Percentiles rank a stretch among this genome's conserved stretches.
phyloP scores from a whole-genome alignment of 805 yeast genomes.

The Pichia insulana region DNA sequence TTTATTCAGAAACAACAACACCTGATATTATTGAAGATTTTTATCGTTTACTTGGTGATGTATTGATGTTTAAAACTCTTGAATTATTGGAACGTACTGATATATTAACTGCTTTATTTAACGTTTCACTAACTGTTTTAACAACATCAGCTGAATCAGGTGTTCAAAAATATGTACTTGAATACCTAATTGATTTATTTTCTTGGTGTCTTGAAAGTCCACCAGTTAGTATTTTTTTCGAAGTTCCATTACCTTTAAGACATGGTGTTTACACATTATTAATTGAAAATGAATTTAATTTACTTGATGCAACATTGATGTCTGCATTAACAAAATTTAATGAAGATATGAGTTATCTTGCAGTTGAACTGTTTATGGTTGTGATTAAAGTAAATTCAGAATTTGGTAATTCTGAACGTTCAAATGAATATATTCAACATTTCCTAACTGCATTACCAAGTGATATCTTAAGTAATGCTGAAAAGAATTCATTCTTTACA shows the following conservation, averaged over 20 bases:
- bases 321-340: slow-evolving; percentile 72
- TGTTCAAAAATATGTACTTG: slow-evolving; percentile 60
- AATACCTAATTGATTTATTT: slow-evolving; percentile 70
- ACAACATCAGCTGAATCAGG: slow-evolving; percentile 54
- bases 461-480: slow-evolving; percentile 56
- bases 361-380: slow-evolving; percentile 64
- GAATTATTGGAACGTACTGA: slow-evolving; percentile 39
- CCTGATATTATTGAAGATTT: slow-evolving; percentile 76
- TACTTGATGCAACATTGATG: slow-evolving; percentile 44
- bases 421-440: too few relatives aligned
- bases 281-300: slow-evolving; percentile 46
- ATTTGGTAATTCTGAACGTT: too few relatives aligned
- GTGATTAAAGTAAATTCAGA: slow-evolving; percentile 37
- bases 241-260: slow-evolving; percentile 45
- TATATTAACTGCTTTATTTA: slow-evolving; percentile 43
- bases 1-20: slow-evolving; percentile 23
- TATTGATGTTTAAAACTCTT: slow-evolving; percentile 65
- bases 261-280: slow-evolving; percentile 30
- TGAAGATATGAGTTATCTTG: slow-evolving; percentile 59
- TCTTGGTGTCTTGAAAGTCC: slow-evolving; percentile 81
- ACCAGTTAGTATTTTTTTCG: slow-evolving; percentile 61
- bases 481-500: slow-evolving; percentile 52
- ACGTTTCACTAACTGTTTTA: slow-evolving; percentile 49
- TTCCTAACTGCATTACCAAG: slow-evolving; percentile 51
- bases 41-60: slow-evolving; percentile 69